These are phyloP conservation scores for Globisporangium camurandrum DNA, from an alignment of 352 stramenopile species.

Conservation along the genomic window DNA sequence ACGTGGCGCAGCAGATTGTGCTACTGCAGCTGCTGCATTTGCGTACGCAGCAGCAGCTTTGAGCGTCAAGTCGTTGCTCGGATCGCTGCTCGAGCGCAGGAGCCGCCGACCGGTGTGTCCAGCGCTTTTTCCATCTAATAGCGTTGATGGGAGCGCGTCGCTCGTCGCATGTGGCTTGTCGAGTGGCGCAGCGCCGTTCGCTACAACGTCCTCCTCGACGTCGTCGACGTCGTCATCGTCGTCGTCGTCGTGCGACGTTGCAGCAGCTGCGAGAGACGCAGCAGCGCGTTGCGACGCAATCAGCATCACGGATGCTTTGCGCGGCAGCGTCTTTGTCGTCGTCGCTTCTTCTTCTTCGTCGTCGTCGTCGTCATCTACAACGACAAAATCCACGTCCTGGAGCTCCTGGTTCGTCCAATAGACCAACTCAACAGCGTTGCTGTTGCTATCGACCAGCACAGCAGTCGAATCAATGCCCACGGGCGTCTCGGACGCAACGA, in stretches of 20 bases:
- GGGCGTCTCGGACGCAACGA: too few relatives aligned
- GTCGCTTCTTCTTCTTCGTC: neutral
- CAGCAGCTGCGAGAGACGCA: neutral
- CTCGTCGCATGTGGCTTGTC: too few relatives aligned
- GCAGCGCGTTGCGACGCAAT: neutral
- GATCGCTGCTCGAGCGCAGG: too few relatives aligned
- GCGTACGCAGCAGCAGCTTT: too few relatives aligned
- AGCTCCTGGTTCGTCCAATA: conserved; percentile 3
- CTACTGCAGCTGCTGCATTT: too few relatives aligned
- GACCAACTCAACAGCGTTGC: conserved; percentile 1
- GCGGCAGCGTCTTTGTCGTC: neutral
- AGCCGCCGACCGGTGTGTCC: too few relatives aligned
- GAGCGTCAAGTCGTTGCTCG: too few relatives aligned
- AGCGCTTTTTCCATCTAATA: too few relatives aligned
- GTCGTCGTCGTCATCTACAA: neutral
- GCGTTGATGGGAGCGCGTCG: too few relatives aligned
- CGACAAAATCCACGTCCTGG: conserved; percentile 9
- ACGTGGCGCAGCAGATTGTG: too few relatives aligned
- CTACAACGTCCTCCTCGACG: too few relatives aligned
- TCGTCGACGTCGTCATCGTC: conserved; percentile 1
- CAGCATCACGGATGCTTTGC: neutral
- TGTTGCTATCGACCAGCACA: neutral
- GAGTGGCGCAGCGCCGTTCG: too few relatives aligned
- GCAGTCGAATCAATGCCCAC: neutral
- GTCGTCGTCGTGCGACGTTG: neutral